Conservation (phyloP, 306 rosid species). For the Macrotyloma uniflorum region DNA sequence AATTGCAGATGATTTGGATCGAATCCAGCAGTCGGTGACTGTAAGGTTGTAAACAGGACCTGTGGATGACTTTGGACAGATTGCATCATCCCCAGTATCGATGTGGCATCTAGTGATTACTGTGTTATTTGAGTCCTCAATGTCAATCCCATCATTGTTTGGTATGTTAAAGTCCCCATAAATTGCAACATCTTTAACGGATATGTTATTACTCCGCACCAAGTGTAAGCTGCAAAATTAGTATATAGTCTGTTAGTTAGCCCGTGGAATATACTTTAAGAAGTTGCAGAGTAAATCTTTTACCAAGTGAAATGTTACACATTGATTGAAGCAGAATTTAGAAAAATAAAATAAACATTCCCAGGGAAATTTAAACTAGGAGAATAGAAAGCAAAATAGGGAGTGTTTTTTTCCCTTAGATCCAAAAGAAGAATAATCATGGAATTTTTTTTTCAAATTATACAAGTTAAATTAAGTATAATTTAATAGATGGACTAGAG, state of each 20-base stretch:
- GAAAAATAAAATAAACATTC: background rate
- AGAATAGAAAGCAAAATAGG: background rate
- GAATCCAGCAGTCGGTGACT: constrained; percentile 76
- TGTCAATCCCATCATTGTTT: constrained; percentile 91
- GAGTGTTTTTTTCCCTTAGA: background rate
- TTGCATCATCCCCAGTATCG: constrained; percentile 93
- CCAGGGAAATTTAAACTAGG: background rate
- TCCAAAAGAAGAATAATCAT: background rate
- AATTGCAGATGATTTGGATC: constrained; percentile 89
- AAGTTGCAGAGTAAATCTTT: constrained; percentile 5
- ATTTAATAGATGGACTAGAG: too few species aligned
- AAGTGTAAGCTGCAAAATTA: constrained; percentile 80
- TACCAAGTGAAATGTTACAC: background rate
- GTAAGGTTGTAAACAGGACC: constrained; percentile 78
- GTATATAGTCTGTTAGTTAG: constrained; percentile 22
- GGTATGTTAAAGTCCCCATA: constrained; percentile 88
- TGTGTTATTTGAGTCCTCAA: constrained; percentile 91
- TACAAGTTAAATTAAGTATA: too few species aligned
- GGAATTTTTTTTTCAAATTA: background rate
- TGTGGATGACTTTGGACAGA: constrained; percentile 80
- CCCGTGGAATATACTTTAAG: background rate
- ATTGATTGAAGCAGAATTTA: background rate
- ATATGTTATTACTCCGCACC: constrained; percentile 60
- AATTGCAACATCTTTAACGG: constrained; percentile 65
- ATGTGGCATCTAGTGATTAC: constrained; percentile 76